A percentile compares a stretch with the other conserved stretches of the same genome.
Evolutionary conservation across 2,329 filamentous ascomycete species (phyloP).

Genomic region (Penicillium vulpinum): DNA sequence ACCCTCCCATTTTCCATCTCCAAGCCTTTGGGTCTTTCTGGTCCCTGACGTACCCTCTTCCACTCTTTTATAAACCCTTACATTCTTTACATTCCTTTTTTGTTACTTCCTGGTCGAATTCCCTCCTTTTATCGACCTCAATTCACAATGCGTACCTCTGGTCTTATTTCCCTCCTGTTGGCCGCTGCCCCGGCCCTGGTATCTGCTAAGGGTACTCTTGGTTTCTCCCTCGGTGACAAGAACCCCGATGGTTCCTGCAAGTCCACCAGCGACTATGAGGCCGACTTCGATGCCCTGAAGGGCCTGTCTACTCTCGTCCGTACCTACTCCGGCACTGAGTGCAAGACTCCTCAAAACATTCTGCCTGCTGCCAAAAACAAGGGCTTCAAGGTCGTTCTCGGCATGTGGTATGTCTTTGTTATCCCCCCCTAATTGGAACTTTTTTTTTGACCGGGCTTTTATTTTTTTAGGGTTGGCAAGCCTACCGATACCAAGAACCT

Average conservation of each 20-base stretch:
- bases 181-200: conserved; percentile 51
- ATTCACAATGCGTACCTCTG: conserved; percentile 48
- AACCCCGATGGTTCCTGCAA: conserved; percentile 64
- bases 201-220: conserved; percentile 57
- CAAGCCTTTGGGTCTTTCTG: conserved; percentile 3
- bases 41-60: conserved; percentile 13
- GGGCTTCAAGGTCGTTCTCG: conserved; percentile 67
- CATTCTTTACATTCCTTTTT: conserved; percentile 5
- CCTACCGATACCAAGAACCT: conserved; percentile 42
- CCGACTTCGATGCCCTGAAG: conserved; percentile 64
- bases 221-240: conserved; percentile 68
- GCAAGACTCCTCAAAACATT: conserved; percentile 62
- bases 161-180: conserved; percentile 43
- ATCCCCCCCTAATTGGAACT: not conserved
- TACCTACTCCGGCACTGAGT: conserved; percentile 67
- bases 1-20: conserved; percentile 10
- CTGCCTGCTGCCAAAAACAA: conserved; percentile 65
- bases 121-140: not conserved
- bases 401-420: conserved; percentile 60
- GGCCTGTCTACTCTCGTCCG: conserved; percentile 59
- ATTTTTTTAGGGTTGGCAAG: conserved; percentile 21
- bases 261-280: conserved; percentile 60
- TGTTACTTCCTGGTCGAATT: not conserved
- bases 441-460: not conserved
- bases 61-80: conserved; percentile 4